Percentiles rank a stretch among this genome's conserved stretches.
These are phyloP conservation scores for Galeopsis tetrahit DNA, from an alignment of 257 asterid species.

Conservation along the genomic window DNA sequence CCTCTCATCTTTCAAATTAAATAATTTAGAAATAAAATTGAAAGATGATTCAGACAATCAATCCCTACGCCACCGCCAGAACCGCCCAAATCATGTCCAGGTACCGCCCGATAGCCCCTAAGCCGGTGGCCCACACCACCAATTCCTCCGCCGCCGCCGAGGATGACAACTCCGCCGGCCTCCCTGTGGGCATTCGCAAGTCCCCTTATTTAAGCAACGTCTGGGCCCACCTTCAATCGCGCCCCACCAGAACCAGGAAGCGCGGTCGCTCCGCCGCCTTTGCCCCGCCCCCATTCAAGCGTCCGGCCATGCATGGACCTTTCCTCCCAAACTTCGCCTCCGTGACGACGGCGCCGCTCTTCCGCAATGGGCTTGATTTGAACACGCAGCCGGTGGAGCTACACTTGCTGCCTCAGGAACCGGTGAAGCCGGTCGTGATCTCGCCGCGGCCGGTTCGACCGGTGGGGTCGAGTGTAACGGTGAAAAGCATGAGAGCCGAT, in stretches of 20 bases:
- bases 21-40: neutral
- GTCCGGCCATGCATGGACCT: slow-evolving; percentile 47
- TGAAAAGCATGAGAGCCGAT: slow-evolving; percentile 40
- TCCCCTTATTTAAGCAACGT: slow-evolving; percentile 48
- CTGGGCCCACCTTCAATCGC: slow-evolving; percentile 85
- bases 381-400: slow-evolving; percentile 53
- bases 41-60: slow-evolving; percentile 71
- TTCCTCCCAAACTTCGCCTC: slow-evolving; percentile 34
- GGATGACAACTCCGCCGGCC: slow-evolving; percentile 14
- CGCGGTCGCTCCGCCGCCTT: slow-evolving; percentile 75
- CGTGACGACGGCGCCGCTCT: slow-evolving; percentile 44
- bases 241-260: slow-evolving; percentile 87
- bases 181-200: neutral
- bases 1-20: neutral
- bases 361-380: slow-evolving; percentile 53
- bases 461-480: slow-evolving; percentile 59
- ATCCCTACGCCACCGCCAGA: slow-evolving; percentile 57
- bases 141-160: slow-evolving; percentile 31
- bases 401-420: slow-evolving; percentile 55
- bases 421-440: slow-evolving; percentile 45
- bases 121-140: slow-evolving; percentile 54
- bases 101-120: slow-evolving; percentile 93
- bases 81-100: slow-evolving; percentile 95
- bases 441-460: slow-evolving; percentile 78
- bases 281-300: slow-evolving; percentile 39